Evolutionary conservation across 2,329 filamentous ascomycete genomes (phyloP).

Genomic region (Alternaria metachromatica): DNA sequence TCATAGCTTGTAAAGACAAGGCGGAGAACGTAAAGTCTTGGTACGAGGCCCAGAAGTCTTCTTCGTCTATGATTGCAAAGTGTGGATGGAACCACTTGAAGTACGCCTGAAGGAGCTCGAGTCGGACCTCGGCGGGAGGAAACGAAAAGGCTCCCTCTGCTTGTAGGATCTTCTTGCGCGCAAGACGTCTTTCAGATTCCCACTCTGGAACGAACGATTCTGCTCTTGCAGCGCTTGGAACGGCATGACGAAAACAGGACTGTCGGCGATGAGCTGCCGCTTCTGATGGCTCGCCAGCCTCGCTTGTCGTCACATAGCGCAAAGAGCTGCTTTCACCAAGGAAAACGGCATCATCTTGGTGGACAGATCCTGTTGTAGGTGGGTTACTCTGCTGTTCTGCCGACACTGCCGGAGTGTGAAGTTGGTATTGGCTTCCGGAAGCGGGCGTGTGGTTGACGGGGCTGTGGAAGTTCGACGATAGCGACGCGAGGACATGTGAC

Average conservation of each 20-base stretch:
- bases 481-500: conserved; percentile 37
- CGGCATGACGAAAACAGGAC: conserved; percentile 35
- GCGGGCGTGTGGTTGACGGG: conserved; percentile 20
- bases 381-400: conserved; percentile 15
- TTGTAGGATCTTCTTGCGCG: conserved; percentile 47
- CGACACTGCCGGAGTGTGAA: conserved; percentile 17
- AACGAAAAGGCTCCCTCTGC: conserved; percentile 55
- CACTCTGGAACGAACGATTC: conserved; percentile 50
- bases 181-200: conserved; percentile 39
- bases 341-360: conserved; percentile 46
- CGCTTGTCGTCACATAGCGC: conserved; percentile 52
- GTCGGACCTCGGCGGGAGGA: conserved; percentile 52
- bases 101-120: conserved; percentile 58
- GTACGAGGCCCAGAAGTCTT: conserved; percentile 52
- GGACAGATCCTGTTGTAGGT: conserved; percentile 22
- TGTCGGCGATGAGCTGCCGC: conserved; percentile 40
- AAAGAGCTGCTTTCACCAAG: conserved; percentile 58
- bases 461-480: conserved; percentile 36
- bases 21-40: conserved; percentile 55
- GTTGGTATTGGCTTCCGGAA: conserved; percentile 17
- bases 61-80: conserved; percentile 61
- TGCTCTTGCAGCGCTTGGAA: conserved; percentile 43
- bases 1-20: conserved; percentile 60
- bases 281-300: conserved; percentile 25
- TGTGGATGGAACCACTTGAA: conserved; percentile 65